Conservation (phyloP, 2,329 filamentous ascomycete genomes). For the Epichloe hybrida region DNA sequence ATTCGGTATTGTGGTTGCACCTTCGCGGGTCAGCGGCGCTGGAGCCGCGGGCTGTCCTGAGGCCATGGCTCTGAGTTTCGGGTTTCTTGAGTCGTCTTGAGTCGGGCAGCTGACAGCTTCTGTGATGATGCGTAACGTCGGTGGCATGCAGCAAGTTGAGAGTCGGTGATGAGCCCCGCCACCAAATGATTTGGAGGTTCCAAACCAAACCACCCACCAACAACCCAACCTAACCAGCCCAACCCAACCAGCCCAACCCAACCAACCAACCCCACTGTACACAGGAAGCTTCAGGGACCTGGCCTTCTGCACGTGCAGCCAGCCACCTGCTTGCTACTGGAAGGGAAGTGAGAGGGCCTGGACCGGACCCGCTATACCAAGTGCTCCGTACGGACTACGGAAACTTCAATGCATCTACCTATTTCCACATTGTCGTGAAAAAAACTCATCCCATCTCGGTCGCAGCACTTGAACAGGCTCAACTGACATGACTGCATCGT, state of each 20-base stretch:
- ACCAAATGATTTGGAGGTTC: too few relatives aligned
- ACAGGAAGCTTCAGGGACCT: too few relatives aligned
- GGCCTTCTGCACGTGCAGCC: too few relatives aligned
- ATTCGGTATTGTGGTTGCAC: constrained; percentile 15
- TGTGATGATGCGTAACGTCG: neutral
- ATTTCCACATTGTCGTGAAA: neutral
- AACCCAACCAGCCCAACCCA: too few relatives aligned
- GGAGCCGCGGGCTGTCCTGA: constrained; percentile 7
- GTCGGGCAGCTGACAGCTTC: neutral
- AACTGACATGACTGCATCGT: constrained; percentile 28
- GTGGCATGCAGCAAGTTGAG: neutral
- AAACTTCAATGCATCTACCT: neutral
- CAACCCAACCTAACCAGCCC: too few relatives aligned
- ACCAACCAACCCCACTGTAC: too few relatives aligned
- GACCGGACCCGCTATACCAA: neutral
- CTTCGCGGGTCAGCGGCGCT: constrained; percentile 3
- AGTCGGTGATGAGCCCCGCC: too few relatives aligned
- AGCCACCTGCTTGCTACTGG: too few relatives aligned
- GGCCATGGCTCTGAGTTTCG: constrained; percentile 11
- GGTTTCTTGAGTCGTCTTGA: neutral
- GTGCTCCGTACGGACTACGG: neutral
- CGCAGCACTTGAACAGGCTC: neutral
- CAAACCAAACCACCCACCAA: neutral
- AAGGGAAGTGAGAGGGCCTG: too few relatives aligned
- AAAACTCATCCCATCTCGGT: neutral